Conservation (phyloP, 306 rosid genomes). For the Mucuna pruriens region DNA sequence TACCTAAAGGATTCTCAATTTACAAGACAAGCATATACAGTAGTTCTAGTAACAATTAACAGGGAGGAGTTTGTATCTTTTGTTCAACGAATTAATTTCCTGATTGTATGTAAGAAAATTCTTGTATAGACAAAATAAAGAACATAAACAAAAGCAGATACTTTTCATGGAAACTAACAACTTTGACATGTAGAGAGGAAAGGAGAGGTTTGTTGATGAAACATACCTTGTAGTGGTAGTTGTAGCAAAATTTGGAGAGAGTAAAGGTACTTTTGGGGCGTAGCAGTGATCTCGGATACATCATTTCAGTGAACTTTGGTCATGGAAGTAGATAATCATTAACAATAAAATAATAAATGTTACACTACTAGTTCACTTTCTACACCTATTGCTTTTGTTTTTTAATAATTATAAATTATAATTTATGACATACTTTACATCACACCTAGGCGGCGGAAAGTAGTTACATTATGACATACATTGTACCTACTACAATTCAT, state of each 20-base stretch:
- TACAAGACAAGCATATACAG: constrained; percentile 3
- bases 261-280: constrained; percentile 1
- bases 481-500: no score
- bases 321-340: background rate
- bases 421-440: no score
- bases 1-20: constrained; percentile 2
- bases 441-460: no score
- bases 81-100: background rate
- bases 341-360: background rate
- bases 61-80: background rate
- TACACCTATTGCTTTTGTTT: no score
- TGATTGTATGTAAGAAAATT: background rate
- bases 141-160: background rate
- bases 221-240: constrained; percentile 8
- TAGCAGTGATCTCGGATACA: background rate
- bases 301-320: background rate
- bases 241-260: constrained; percentile 10
- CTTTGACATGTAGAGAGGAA: background rate
- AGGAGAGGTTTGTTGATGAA: background rate
- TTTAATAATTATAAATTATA: no score
- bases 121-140: background rate
- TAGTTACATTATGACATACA: no score
- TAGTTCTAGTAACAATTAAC: background rate
- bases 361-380: no score
- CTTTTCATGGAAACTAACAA: background rate